Evolutionary conservation across 2,329 filamentous ascomycete species (phyloP).

Genomic region (Chaetothyriales sp.): DNA sequence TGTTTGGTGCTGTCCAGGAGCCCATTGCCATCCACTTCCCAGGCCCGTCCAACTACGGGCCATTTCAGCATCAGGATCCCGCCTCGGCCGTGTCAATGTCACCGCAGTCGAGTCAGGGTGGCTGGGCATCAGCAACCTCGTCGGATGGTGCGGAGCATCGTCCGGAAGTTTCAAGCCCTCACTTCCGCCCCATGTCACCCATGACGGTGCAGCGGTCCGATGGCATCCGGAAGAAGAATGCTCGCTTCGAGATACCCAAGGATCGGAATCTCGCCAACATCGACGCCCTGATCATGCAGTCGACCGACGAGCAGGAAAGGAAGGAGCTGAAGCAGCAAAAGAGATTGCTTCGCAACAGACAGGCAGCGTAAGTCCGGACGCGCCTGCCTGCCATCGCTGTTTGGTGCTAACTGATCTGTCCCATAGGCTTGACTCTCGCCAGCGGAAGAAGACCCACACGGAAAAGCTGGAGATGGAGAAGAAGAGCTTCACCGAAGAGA

Average conservation of each 20-base stretch:
- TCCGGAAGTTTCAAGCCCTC: constrained; percentile 24
- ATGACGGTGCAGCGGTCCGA: constrained; percentile 56
- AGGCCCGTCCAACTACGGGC: constrained; percentile 27
- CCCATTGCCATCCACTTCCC: constrained; percentile 37
- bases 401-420: constrained; percentile 12
- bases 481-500: constrained; percentile 69
- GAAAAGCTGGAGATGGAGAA: constrained; percentile 95
- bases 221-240: constrained; percentile 97
- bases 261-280: constrained; percentile 92
- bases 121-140: constrained; percentile 33
- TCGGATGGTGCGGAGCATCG: constrained; percentile 33
- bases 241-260: constrained; percentile 88
- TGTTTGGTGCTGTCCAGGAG: constrained; percentile 50
- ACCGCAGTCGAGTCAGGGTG: constrained; percentile 47
- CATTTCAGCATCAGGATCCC: constrained; percentile 35
- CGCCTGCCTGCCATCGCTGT: constrained; percentile 19
- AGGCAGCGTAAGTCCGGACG: constrained; percentile 85
- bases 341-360: constrained; percentile 81
- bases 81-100: constrained; percentile 44
- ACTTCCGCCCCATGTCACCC: constrained; percentile 49
- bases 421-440: constrained; percentile 75
- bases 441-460: constrained; percentile 96
- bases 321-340: constrained; percentile 99
- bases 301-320: constrained; percentile 73
- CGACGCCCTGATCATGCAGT: constrained; percentile 78